phyloP scores from a whole-genome alignment of 2,329 filamentous ascomycete species.

The Podosphaera leucotricha region DNA sequence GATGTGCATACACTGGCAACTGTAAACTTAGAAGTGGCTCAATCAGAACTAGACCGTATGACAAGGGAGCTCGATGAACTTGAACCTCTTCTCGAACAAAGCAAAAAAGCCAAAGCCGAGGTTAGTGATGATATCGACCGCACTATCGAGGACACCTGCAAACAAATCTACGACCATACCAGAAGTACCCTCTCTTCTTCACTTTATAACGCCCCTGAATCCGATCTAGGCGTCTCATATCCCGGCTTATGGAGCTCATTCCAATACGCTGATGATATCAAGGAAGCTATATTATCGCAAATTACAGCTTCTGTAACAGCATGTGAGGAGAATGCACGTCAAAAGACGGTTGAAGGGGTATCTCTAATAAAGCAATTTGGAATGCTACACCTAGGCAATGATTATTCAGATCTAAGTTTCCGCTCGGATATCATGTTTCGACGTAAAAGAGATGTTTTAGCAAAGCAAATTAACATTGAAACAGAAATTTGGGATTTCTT shows the following conservation, averaged over 20 bases:
- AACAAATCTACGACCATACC: conserved; percentile 67
- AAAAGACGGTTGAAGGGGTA: conserved; percentile 56
- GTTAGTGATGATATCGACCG: conserved; percentile 61
- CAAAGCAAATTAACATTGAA: conserved; percentile 65
- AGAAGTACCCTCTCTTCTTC: conserved; percentile 50
- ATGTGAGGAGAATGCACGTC: conserved; percentile 72
- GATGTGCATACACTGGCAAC: conserved; percentile 64
- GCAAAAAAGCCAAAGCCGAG: conserved; percentile 55
- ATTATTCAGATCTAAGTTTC: conserved; percentile 71
- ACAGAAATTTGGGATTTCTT: conserved; percentile 88
- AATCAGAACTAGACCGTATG: conserved; percentile 65
- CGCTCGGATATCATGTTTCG: conserved; percentile 86
- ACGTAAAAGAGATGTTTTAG: conserved; percentile 55
- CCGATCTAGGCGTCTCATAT: conserved; percentile 62
- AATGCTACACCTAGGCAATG: conserved; percentile 65
- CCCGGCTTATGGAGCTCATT: conserved; percentile 68
- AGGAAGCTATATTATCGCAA: conserved; percentile 72
- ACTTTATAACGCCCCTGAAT: conserved; percentile 54
- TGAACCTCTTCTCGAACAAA: conserved; percentile 65
- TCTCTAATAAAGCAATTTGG: conserved; percentile 75
- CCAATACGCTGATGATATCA: conserved; percentile 80
- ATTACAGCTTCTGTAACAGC: conserved; percentile 54
- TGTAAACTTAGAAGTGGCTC: conserved; percentile 72
- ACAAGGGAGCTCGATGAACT: conserved; percentile 57
- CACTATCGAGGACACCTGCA: conserved; percentile 64